Conservation (phyloP, 2,329 filamentous ascomycete genomes). For the Plectosphaerella plurivora region DNA sequence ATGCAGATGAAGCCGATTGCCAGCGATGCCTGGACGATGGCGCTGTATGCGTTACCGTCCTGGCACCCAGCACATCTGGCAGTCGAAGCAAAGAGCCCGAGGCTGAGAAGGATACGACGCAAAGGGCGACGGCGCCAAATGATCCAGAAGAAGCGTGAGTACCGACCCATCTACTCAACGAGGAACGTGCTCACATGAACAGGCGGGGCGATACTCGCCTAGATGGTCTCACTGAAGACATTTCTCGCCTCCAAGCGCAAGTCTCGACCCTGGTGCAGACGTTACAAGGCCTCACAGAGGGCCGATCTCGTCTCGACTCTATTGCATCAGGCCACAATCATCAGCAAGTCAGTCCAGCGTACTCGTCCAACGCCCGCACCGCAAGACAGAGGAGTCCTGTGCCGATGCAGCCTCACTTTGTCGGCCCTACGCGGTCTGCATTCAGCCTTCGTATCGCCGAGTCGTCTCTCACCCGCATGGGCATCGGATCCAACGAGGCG, state of each 20-base stretch:
- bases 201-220: conserved; percentile 1
- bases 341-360: conserved; percentile 8
- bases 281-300: conserved; percentile 21
- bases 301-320: conserved; percentile 4
- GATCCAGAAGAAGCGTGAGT: neutral
- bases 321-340: neutral
- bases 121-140: conserved; percentile 13
- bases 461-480: conserved; percentile 27
- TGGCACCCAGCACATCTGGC: conserved; percentile 12
- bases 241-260: conserved; percentile 22
- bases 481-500: conserved; percentile 21
- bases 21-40: conserved; percentile 23
- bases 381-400: conserved; percentile 8
- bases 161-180: fast-evolving
- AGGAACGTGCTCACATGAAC: neutral
- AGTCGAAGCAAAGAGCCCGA: conserved; percentile 8
- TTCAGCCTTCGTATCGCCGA: conserved; percentile 30
- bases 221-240: conserved; percentile 19
- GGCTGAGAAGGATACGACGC: conserved; percentile 13
- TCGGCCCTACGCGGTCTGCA: conserved; percentile 28
- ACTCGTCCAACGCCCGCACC: conserved; percentile 1
- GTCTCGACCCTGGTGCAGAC: conserved; percentile 20
- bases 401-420: conserved; percentile 27
- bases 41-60: conserved; percentile 15
- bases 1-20: conserved; percentile 17